Evolutionary conservation across 2,329 filamentous ascomycete genomes (phyloP), one percentile per base, ranked within the genome.

Genomic region (Penicillium verrucosum): DNA sequence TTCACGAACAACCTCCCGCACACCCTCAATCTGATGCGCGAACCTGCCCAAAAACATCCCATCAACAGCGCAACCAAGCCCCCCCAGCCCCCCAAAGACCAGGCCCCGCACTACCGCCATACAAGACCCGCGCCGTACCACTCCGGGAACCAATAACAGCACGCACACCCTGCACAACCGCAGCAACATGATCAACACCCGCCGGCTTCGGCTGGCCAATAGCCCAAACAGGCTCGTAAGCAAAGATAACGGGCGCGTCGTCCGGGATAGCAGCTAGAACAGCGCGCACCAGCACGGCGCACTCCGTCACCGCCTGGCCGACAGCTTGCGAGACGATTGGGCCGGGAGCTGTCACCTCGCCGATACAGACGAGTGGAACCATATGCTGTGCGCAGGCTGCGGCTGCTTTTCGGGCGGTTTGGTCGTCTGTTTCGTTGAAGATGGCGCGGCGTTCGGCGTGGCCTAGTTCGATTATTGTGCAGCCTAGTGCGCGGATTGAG

Each of bases 161-260:
- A 52, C 87, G 80, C 47, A 92, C 80, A 18, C 83, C 84, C 65
- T 81, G 81, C 16, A 89, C 86, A 2, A 94, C 89, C 37, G 79
- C 82, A 4, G 87, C 81, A 0, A 95, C 88, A 69, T 95, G 87
- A 59, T 87, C 85, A 18, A 86, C 82, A 8, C 81, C 81, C 0
- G 90, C 90, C 2, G 90, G 90, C 66, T 87, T 78, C 1, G 82
- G 78, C 10, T 89, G 86, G 0, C 90, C 90, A 72, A 94, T 95
- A 0, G 90, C 90, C 90, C 90, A 95, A 1, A 94, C 89, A 8
- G 90, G 90, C 77, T 95, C 90, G 69, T 95, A 95, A 0, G 90
- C 90, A 56, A 95, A 81, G 7, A 93, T 83, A 5, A 94, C 81
- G 46, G 91, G 87, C 0, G 85, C 83, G 16, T 84, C 79, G 11